Conservation (phyloP, 2,329 filamentous ascomycete genomes). For the Neofusicoccum laricinum region DNA sequence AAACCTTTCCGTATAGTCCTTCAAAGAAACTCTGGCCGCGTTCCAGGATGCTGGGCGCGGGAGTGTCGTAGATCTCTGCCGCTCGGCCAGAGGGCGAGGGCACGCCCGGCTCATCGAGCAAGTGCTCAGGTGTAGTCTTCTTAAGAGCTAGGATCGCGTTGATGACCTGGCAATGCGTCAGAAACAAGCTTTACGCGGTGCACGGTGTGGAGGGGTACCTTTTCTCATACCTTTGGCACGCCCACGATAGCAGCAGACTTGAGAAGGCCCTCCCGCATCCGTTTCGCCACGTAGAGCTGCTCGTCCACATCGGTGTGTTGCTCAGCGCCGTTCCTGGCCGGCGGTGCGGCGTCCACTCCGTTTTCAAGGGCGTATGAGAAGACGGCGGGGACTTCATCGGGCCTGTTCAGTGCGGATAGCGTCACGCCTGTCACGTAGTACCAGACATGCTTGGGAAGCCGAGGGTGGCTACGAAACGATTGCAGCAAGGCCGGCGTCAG, state of each 20-base stretch:
- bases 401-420: slow-evolving; percentile 48
- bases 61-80: slow-evolving; percentile 39
- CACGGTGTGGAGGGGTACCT: slow-evolving; percentile 2
- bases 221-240: slow-evolving; percentile 46
- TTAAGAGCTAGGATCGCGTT: slow-evolving; percentile 46
- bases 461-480: slow-evolving; percentile 40
- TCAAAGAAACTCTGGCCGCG: slow-evolving; percentile 50
- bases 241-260: slow-evolving; percentile 50
- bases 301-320: slow-evolving; percentile 37
- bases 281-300: slow-evolving; percentile 44
- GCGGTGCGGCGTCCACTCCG: slow-evolving; percentile 20
- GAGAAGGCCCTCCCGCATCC: slow-evolving; percentile 50
- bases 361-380: slow-evolving; percentile 43
- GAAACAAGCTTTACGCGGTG: slow-evolving; percentile 1
- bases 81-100: slow-evolving; percentile 41
- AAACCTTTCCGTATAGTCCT: slow-evolving; percentile 50
- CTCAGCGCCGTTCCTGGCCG: neutral
- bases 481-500: slow-evolving; percentile 44
- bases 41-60: slow-evolving; percentile 36
- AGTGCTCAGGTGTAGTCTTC: slow-evolving; percentile 40
- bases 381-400: slow-evolving; percentile 47
- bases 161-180: slow-evolving; percentile 22
- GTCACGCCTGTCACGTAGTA: slow-evolving; percentile 49
- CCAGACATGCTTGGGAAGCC: slow-evolving; percentile 48
- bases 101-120: slow-evolving; percentile 39